These are phyloP conservation scores for Chlorella sp. DNA, from an alignment of 139 green algal species.

Conservation along the genomic window DNA sequence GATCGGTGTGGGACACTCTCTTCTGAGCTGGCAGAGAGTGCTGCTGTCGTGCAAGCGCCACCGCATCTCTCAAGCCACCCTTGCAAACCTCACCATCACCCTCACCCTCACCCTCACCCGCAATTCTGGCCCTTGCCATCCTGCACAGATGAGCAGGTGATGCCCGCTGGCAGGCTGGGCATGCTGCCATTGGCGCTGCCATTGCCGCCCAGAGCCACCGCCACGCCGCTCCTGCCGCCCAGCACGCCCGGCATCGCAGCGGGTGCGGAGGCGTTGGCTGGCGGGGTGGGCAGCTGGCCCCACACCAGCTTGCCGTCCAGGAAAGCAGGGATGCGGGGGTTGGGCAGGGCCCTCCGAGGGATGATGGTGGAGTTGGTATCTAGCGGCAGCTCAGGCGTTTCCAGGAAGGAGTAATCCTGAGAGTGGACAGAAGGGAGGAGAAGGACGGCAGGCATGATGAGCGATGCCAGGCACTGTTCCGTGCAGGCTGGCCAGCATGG, in stretches of 20 bases:
- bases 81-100: neutral
- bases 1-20: neutral
- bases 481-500: too few species aligned
- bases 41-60: too few species aligned
- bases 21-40: too few species aligned
- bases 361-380: slow-evolving; percentile 52
- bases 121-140: neutral
- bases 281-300: slow-evolving; percentile 52
- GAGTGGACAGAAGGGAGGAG: neutral
- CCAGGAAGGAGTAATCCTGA: slow-evolving; percentile 71
- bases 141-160: neutral
- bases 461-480: too few species aligned
- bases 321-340: slow-evolving; percentile 65
- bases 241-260: neutral
- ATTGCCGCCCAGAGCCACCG: neutral
- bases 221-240: neutral
- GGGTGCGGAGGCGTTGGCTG: neutral
- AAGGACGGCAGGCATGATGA: too few species aligned
- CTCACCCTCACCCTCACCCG: neutral
- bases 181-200: neutral
- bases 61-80: too few species aligned
- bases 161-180: slow-evolving; percentile 17
- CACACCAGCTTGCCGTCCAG: slow-evolving; percentile 59
- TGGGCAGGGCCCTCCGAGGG: slow-evolving; percentile 53
- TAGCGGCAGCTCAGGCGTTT: slow-evolving; percentile 44